Base-by-base conservation (phyloP, 2,329 filamentous ascomycete species). In the Penicillium sp. region DNA sequence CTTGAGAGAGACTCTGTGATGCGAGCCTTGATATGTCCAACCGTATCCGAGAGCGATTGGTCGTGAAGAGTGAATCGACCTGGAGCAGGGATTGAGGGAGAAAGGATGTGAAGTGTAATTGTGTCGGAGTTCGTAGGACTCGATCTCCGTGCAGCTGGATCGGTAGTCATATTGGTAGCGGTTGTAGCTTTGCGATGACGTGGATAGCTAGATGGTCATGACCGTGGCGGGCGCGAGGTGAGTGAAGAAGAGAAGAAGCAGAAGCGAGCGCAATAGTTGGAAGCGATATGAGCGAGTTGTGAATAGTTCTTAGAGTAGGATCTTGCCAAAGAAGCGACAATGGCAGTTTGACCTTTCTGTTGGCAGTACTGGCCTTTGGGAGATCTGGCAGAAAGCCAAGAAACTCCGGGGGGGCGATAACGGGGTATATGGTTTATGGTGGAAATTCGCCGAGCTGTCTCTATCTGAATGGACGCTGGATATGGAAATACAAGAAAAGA, bases 1-100 rank as follows among this genome's bases (percentile, higher is more conserved):
- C 72, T 73, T 8, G 80, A 74, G n/a, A 85, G 67, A 9, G 74
- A 69, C 54, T 79, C 65, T 43, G 79, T 75, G 51, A 87, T 81
- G 50, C 73, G 77, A 39, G 74, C 64, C 59, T 83, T 83, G n/a
- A 87, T 71, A 46, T 79, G 73, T 18, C 70, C 75, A 44, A 87
- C 68, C 2, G 80, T 85, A 2, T 73, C 74, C 44, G 61, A 67
- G 5, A 74, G 60, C 26, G 71, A 60, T 28, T 80, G 51, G 39
- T 70, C 62, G 1, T 69, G 56, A 29, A 80, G 67, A 1, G 70
- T 73, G 43, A 77, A 66, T 13, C 71, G 71, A 37, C 66, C 68
- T 5, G 69, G 69, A 19, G 73, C 59, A 42, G 73, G 68, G 29
- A 72, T 62, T 0, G 74, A 74, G 11, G 76, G 76, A 50, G 75